phyloP scores from a whole-genome alignment of 495 filamentous ascomycete species.

The Alectoria sarmentosa region DNA sequence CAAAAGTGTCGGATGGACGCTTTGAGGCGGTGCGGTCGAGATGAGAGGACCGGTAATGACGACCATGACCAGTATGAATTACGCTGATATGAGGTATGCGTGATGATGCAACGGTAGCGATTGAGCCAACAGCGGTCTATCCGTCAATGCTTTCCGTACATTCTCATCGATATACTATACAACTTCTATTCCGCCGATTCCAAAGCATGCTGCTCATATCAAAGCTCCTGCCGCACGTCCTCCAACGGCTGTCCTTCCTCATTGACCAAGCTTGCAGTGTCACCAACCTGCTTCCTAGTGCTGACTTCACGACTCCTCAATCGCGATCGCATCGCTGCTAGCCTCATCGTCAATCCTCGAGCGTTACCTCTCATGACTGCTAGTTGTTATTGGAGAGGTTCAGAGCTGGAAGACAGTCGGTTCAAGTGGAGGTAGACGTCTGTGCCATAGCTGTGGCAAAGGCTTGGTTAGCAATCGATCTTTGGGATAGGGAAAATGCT shows the following conservation, averaged over 20 bases:
- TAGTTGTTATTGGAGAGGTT: slow-evolving; percentile 97
- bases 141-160: slow-evolving; percentile 1
- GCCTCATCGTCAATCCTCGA: slow-evolving; percentile 82
- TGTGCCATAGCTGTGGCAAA: slow-evolving; percentile 71
- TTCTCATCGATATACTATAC: not conserved
- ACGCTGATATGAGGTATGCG: not conserved
- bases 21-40: slow-evolving; percentile 3
- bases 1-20: slow-evolving; percentile 8
- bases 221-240: slow-evolving; percentile 12
- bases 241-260: slow-evolving; percentile 23
- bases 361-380: slow-evolving; percentile 85
- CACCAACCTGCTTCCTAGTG: slow-evolving; percentile 80
- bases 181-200: not conserved
- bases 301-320: slow-evolving; percentile 60
- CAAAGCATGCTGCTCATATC: slow-evolving; percentile 2
- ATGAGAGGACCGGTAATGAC: slow-evolving; percentile 17
- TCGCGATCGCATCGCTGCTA: slow-evolving; percentile 47
- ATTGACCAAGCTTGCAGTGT: slow-evolving; percentile 64
- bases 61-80: slow-evolving; percentile 8
- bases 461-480: not conserved
- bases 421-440: slow-evolving; percentile 98
- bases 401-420: slow-evolving; percentile 86
- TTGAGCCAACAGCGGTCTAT: not conserved
- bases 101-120: not conserved
- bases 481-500: not conserved